Percentiles rank a stretch among this genome's conserved stretches.
Conservation (phyloP, 495 filamentous ascomycete species). For the Mytilinidion resinicola region DNA sequence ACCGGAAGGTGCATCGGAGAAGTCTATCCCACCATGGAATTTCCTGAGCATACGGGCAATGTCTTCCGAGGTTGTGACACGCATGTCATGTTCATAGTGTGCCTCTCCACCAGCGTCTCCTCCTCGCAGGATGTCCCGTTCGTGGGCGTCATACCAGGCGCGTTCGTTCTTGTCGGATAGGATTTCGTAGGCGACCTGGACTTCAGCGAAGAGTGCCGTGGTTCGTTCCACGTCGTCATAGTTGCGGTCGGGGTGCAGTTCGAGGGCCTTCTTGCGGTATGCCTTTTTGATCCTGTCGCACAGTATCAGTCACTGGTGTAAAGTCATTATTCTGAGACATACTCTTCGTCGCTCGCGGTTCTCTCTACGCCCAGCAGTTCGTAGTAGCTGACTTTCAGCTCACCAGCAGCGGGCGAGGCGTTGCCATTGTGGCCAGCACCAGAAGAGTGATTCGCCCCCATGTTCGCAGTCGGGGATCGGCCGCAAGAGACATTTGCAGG, state of each 20-base stretch:
- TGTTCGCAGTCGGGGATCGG: slow-evolving; percentile 32
- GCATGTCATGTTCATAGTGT: slow-evolving; percentile 55
- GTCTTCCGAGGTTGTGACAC: slow-evolving; percentile 70
- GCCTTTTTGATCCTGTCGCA: slow-evolving; percentile 77
- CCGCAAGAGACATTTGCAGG: no score
- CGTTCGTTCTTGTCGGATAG: slow-evolving; percentile 93
- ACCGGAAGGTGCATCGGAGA: slow-evolving; percentile 66
- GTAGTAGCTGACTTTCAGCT: slow-evolving; percentile 80
- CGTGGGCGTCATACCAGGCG: slow-evolving; percentile 95
- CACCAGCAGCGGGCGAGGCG: slow-evolving; percentile 10
- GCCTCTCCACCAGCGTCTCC: slow-evolving; percentile 44
- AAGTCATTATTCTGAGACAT: slow-evolving; percentile 28
- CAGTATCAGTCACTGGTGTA: slow-evolving; percentile 12
- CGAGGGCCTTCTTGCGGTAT: slow-evolving; percentile 83
- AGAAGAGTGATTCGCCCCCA: slow-evolving; percentile 80
- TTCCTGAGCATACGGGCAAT: slow-evolving; percentile 65
- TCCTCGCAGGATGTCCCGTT: slow-evolving; percentile 69
- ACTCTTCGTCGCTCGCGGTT: slow-evolving; percentile 78
- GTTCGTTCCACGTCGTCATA: slow-evolving; percentile 76
- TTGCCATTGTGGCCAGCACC: slow-evolving; percentile 26
- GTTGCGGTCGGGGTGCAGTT: slow-evolving; percentile 93
- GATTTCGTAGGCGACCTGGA: slow-evolving; percentile 90
- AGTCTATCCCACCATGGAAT: slow-evolving; percentile 69
- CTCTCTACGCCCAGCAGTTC: slow-evolving; percentile 71
- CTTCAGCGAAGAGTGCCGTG: slow-evolving; percentile 78